A percentile compares a stretch with the other conserved stretches of the same genome.
Evolutionary conservation across 345 rosid genomes (phyloP).

Genomic region (Eucalyptus cloeziana): DNA sequence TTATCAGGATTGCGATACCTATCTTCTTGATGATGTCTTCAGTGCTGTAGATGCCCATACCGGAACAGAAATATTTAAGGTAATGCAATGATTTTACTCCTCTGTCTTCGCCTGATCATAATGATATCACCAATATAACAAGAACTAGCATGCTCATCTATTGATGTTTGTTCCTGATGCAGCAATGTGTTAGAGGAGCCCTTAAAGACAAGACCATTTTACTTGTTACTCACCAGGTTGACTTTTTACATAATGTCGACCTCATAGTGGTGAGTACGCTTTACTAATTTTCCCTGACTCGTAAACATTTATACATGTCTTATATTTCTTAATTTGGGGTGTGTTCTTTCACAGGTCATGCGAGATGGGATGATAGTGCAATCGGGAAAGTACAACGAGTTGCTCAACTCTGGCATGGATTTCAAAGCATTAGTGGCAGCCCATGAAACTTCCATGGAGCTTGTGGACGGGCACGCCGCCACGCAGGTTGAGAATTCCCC

Average conservation of each 20-base stretch:
- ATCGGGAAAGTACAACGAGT: constrained; percentile 64
- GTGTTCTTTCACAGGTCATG: constrained; percentile 50
- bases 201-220: constrained; percentile 73
- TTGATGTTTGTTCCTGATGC: neutral
- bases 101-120: neutral
- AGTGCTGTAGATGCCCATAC: constrained; percentile 99
- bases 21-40: constrained; percentile 88
- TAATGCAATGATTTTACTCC: neutral
- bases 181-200: constrained; percentile 91
- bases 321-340: neutral
- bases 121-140: neutral
- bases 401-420: constrained; percentile 51
- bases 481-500: constrained; percentile 3
- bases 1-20: constrained; percentile 80
- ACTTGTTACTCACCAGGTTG: constrained; percentile 95
- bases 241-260: constrained; percentile 83
- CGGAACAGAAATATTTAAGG: constrained; percentile 88
- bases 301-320: neutral
- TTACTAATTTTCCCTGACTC: neutral
- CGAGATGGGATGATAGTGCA: constrained; percentile 83
- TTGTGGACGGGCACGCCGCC: constrained; percentile 44
- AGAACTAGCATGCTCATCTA: neutral
- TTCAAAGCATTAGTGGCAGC: constrained; percentile 78
- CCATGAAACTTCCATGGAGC: constrained; percentile 78
- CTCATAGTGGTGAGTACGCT: constrained; percentile 48